Evolutionary conservation across 805 yeast species (phyloP).

Genomic region (Tetrapisispora nanseiensis): DNA sequence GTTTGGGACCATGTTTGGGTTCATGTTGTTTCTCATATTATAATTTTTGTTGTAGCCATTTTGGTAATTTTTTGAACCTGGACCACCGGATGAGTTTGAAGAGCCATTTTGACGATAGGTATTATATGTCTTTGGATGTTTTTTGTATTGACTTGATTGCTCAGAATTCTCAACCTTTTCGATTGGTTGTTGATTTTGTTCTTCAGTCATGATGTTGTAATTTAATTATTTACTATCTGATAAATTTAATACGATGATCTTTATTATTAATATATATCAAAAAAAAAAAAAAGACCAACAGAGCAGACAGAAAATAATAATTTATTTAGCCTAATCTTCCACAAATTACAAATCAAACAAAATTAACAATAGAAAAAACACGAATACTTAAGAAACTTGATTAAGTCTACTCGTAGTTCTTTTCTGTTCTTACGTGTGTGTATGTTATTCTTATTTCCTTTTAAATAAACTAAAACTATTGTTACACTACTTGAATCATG

Average conservation of each 20-base stretch:
- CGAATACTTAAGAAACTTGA: too few species aligned
- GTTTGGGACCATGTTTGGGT: constrained; percentile 1
- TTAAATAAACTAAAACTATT: too few species aligned
- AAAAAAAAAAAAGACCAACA: neutral
- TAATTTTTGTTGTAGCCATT: constrained; percentile 49
- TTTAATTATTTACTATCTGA: neutral
- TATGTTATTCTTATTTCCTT: too few species aligned
- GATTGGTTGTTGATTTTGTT: constrained; percentile 1
- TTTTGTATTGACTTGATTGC: neutral
- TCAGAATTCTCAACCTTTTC: neutral
- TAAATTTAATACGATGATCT: too few species aligned
- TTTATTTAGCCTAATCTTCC: neutral
- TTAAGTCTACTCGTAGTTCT: too few species aligned
- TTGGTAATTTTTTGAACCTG: constrained; percentile 33
- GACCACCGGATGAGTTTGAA: neutral
- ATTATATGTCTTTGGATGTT: neutral
- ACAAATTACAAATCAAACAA: neutral
- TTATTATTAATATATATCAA: too few species aligned
- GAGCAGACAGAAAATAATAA: neutral
- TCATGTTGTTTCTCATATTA: constrained; percentile 1
- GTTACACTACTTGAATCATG: too few species aligned
- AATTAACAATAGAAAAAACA: too few species aligned
- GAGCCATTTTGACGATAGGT: neutral
- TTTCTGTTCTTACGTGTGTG: too few species aligned
- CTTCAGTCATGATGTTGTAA: constrained; percentile 3